These are phyloP conservation scores for Metschnikowia anglica DNA, from an alignment of 805 yeast species.

Conservation along the genomic window DNA sequence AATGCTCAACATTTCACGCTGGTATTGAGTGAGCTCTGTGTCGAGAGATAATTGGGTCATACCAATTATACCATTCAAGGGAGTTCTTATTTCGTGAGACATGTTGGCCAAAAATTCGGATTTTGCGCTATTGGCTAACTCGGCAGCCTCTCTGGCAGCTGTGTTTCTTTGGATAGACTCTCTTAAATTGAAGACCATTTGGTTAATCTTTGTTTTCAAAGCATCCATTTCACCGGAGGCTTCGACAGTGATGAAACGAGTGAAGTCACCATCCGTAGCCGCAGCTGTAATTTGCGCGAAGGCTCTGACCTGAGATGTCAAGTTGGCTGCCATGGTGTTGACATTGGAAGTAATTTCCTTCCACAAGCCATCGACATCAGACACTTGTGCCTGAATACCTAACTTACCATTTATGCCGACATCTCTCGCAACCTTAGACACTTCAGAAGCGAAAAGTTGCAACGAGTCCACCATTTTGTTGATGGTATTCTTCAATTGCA, in stretches of 20 bases:
- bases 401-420: constrained; percentile 92
- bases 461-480: constrained; percentile 91
- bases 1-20: constrained; percentile 86
- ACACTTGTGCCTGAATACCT: constrained; percentile 89
- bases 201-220: constrained; percentile 55
- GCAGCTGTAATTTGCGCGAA: constrained; percentile 93
- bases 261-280: constrained; percentile 91
- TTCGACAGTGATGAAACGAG: constrained; percentile 85
- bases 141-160: constrained; percentile 93
- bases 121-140: constrained; percentile 82
- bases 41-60: constrained; percentile 89
- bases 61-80: constrained; percentile 90
- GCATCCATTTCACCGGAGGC: constrained; percentile 90
- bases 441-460: constrained; percentile 85
- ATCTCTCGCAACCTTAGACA: constrained; percentile 85
- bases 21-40: constrained; percentile 86
- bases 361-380: constrained; percentile 91
- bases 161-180: constrained; percentile 90
- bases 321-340: constrained; percentile 90
- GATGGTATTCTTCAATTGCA: constrained; percentile 81
- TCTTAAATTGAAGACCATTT: constrained; percentile 71
- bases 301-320: constrained; percentile 89
- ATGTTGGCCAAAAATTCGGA: constrained; percentile 88
- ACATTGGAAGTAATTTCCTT: constrained; percentile 88
- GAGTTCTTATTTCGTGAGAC: constrained; percentile 83